Conservation (phyloP, 306 rosid genomes). For the Cicer chorassanicum region DNA sequence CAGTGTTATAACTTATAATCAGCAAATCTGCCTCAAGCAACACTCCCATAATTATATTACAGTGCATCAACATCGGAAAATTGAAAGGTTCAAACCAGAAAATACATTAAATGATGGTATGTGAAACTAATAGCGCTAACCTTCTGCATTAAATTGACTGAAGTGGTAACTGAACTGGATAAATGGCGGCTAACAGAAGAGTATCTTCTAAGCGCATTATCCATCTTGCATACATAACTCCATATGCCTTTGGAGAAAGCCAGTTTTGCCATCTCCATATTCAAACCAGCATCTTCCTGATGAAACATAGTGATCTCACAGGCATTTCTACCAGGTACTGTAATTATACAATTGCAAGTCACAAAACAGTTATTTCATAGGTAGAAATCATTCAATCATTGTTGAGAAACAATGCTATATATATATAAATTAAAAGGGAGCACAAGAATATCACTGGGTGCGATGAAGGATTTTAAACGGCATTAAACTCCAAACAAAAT, state of each 20-base stretch:
- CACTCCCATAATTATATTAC: constrained; percentile 6
- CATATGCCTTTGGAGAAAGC: constrained; percentile 88
- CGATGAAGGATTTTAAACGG: constrained; percentile 28
- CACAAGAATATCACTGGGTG: constrained; percentile 28
- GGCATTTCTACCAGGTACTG: constrained; percentile 86
- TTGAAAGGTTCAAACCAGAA: constrained; percentile 21
- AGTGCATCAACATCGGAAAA: constrained; percentile 29
- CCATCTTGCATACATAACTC: constrained; percentile 92
- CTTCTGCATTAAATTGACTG: constrained; percentile 70
- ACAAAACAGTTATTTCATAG: constrained; percentile 38
- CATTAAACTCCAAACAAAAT: constrained; percentile 21
- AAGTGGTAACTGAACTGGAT: constrained; percentile 62
- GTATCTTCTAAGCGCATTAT: constrained; percentile 72
- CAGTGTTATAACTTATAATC: background rate
- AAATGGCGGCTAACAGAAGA: constrained; percentile 45
- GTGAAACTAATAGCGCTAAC: constrained; percentile 55
- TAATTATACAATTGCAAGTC: constrained; percentile 41
- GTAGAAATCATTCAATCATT: constrained; percentile 35
- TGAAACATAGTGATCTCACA: constrained; percentile 87
- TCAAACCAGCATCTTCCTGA: constrained; percentile 97
- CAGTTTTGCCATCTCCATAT: constrained; percentile 82
- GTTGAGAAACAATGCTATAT: constrained; percentile 37
- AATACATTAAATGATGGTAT: constrained; percentile 28
- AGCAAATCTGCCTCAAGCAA: constrained; percentile 18
- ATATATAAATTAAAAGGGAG: constrained; percentile 29